Conservation (phyloP, 2,329 filamentous ascomycete genomes). For the Fusarium buxicola region DNA sequence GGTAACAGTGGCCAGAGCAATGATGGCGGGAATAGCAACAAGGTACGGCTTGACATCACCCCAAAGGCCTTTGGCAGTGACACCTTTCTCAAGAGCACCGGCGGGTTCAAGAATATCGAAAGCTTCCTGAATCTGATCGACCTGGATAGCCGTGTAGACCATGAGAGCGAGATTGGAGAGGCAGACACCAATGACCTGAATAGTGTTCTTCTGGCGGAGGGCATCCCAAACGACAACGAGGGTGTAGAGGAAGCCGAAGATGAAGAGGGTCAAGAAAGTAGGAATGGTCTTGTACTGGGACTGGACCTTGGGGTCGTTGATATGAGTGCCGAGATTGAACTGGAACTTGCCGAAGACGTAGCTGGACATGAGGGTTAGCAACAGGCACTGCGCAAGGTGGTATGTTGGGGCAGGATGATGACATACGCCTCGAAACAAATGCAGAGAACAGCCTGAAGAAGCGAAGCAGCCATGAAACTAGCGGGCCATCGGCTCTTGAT, state of each 20-base stretch:
- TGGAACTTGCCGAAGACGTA: slow-evolving; percentile 94
- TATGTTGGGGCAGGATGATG: not conserved
- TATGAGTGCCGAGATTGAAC: slow-evolving; percentile 60
- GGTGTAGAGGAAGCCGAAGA: slow-evolving; percentile 96
- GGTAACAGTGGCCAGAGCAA: slow-evolving; percentile 78
- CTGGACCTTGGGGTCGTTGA: slow-evolving; percentile 54
- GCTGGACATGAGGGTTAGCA: slow-evolving; percentile 57
- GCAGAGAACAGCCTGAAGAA: slow-evolving; percentile 82
- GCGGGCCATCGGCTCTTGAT: slow-evolving; percentile 90
- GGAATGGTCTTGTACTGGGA: slow-evolving; percentile 80
- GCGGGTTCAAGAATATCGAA: slow-evolving; percentile 64
- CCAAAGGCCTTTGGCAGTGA: slow-evolving; percentile 68
- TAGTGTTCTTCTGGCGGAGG: slow-evolving; percentile 94
- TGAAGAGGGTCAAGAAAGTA: slow-evolving; percentile 95
- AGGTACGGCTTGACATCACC: slow-evolving; percentile 77
- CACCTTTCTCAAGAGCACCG: slow-evolving; percentile 56
- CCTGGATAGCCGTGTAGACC: slow-evolving; percentile 92
- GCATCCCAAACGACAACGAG: slow-evolving; percentile 93
- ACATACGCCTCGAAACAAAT: slow-evolving; percentile 88
- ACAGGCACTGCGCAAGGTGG: not conserved
- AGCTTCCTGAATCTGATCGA: slow-evolving; percentile 87
- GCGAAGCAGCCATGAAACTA: slow-evolving; percentile 79
- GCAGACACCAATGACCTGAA: slow-evolving; percentile 96
- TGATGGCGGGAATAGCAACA: slow-evolving; percentile 85
- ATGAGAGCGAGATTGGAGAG: slow-evolving; percentile 91